phyloP scores from a whole-genome alignment of 352 stramenopile species.

The Phytopythium delawarense region DNA sequence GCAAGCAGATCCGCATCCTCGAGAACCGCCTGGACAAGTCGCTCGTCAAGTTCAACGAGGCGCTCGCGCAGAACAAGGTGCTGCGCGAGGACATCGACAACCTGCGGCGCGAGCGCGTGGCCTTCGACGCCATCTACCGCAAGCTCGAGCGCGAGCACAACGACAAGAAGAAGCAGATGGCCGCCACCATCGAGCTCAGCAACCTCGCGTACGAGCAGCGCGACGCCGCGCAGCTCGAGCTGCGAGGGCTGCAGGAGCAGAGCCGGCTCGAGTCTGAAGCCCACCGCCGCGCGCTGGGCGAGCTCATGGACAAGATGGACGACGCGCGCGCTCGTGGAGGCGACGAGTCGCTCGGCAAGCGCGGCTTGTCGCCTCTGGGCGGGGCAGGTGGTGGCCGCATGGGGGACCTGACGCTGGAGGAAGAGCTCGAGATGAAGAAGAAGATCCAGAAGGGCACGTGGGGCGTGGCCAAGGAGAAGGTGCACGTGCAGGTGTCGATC shows the following conservation, averaged over 20 bases:
- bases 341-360: slow-evolving; percentile 21
- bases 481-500: slow-evolving; percentile 84
- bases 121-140: slow-evolving; percentile 95
- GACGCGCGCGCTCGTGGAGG: slow-evolving; percentile 35
- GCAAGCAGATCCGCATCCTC: slow-evolving; percentile 96
- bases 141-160: slow-evolving; percentile 90
- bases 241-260: slow-evolving; percentile 89
- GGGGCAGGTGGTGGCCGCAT: slow-evolving; percentile 8
- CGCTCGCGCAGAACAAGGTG: slow-evolving; percentile 90
- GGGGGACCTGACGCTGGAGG: slow-evolving; percentile 48
- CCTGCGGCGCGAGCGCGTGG: slow-evolving; percentile 89
- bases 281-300: slow-evolving; percentile 47
- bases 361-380: slow-evolving; percentile 12
- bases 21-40: slow-evolving; percentile 97
- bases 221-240: slow-evolving; percentile 92
- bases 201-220: slow-evolving; percentile 95
- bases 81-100: slow-evolving; percentile 93
- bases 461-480: slow-evolving; percentile 83
- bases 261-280: slow-evolving; percentile 84
- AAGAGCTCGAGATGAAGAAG: slow-evolving; percentile 67
- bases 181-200: slow-evolving; percentile 92
- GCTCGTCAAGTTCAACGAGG: slow-evolving; percentile 97
- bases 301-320: slow-evolving; percentile 61
- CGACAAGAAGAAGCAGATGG: slow-evolving; percentile 96
- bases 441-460: slow-evolving; percentile 77